Evolutionary conservation across 805 yeast species (phyloP).

Genomic region (Cyberlindnera galapagoensis): DNA sequence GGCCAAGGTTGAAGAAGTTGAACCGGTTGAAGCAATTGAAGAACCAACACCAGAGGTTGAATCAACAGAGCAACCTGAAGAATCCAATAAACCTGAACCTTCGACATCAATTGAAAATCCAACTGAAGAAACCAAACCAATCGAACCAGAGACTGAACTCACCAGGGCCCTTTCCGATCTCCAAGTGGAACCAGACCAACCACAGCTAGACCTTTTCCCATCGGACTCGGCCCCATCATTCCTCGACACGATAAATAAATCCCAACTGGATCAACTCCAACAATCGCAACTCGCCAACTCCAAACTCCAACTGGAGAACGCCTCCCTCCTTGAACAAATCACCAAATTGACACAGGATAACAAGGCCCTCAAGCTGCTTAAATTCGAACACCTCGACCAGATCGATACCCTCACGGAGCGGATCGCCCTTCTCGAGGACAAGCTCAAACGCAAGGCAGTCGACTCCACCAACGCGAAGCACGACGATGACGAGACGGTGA

Average conservation of each 20-base stretch:
- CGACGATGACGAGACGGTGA: slow-evolving; percentile 15
- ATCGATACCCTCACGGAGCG: slow-evolving; percentile 26
- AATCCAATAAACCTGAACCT: not conserved
- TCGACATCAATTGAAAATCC: not conserved
- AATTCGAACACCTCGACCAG: slow-evolving; percentile 30
- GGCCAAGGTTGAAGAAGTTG: slow-evolving; percentile 4
- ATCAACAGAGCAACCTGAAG: slow-evolving; percentile 6
- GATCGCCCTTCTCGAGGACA: slow-evolving; percentile 22
- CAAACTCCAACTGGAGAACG: slow-evolving; percentile 8
- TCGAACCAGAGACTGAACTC: not conserved
- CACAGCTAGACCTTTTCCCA: slow-evolving; percentile 7
- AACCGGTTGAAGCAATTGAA: slow-evolving; percentile 3
- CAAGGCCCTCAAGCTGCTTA: slow-evolving; percentile 29
- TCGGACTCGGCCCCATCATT: slow-evolving; percentile 22
- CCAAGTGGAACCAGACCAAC: too few relatives aligned
- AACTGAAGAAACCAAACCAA: slow-evolving; percentile 2
- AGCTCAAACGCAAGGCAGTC: slow-evolving; percentile 18
- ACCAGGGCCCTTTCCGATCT: slow-evolving; percentile 1
- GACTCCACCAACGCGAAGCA: slow-evolving; percentile 17
- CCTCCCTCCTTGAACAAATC: slow-evolving; percentile 25
- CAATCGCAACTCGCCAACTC: slow-evolving; percentile 29
- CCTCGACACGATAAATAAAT: slow-evolving; percentile 19
- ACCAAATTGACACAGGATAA: slow-evolving; percentile 31
- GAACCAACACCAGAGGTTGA: slow-evolving; percentile 4
- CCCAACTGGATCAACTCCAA: slow-evolving; percentile 17